Conservation (phyloP, 2,329 filamentous ascomycete species). For the Gnomoniopsis smithogilvyi region DNA sequence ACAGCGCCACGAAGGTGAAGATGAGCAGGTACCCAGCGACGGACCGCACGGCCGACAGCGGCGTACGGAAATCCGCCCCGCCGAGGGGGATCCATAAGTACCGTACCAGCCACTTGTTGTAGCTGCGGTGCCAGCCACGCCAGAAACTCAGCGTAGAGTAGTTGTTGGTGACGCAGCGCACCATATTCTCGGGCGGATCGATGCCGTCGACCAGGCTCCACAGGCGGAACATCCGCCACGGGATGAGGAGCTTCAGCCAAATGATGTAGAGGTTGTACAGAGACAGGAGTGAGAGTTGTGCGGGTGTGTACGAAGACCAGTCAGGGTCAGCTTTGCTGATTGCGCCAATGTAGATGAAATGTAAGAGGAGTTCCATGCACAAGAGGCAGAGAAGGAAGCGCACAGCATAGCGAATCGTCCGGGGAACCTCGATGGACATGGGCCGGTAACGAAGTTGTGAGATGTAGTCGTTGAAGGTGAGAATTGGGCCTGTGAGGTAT, state of each 20-base stretch:
- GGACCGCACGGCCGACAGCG: constrained; percentile 49
- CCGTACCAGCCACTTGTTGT: constrained; percentile 90
- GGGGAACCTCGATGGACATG: constrained; percentile 64
- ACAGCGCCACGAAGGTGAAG: constrained; percentile 95
- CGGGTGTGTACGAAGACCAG: constrained; percentile 81
- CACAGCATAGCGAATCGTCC: constrained; percentile 77
- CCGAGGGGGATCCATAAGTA: constrained; percentile 94
- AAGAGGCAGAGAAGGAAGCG: constrained; percentile 79
- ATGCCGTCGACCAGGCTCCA: constrained; percentile 89
- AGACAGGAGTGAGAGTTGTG: constrained; percentile 84
- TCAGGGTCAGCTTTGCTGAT: constrained; percentile 78
- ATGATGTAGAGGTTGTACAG: constrained; percentile 91
- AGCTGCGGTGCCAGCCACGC: constrained; percentile 93
- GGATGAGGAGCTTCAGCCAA: constrained; percentile 94
- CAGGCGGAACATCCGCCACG: constrained; percentile 98
- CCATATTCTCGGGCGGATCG: constrained; percentile 97
- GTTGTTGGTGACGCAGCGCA: constrained; percentile 93
- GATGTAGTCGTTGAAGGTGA: constrained; percentile 98
- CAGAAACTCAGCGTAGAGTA: constrained; percentile 90
- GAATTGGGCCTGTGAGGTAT: constrained; percentile 87
- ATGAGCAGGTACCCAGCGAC: constrained; percentile 76
- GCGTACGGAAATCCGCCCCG: constrained; percentile 54
- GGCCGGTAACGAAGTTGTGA: constrained; percentile 75
- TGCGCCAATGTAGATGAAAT: constrained; percentile 90
- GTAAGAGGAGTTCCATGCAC: constrained; percentile 85